Evolutionary conservation across 805 yeast species (phyloP).

Genomic region (Sungouiella thailandica): DNA sequence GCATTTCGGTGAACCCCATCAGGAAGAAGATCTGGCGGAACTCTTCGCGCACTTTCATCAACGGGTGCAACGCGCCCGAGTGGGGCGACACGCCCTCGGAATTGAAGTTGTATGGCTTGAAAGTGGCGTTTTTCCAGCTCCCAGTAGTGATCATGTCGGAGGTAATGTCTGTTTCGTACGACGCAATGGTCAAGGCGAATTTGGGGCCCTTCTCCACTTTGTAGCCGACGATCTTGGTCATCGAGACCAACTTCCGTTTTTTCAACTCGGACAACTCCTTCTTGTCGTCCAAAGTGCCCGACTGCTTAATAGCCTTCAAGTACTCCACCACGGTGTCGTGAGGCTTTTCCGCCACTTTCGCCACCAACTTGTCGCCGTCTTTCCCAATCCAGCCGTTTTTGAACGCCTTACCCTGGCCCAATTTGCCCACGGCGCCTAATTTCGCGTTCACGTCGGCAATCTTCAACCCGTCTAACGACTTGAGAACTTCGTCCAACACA

Average conservation of each 20-base stretch:
- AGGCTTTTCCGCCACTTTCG: conserved; percentile 54
- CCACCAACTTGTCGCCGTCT: conserved; percentile 72
- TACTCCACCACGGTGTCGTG: conserved; percentile 63
- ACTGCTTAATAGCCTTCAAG: conserved; percentile 50
- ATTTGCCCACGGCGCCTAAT: conserved; percentile 78
- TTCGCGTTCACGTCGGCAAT: conserved; percentile 68
- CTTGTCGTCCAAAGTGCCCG: conserved; percentile 54
- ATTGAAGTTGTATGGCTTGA: conserved; percentile 94
- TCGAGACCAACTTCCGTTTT: conserved; percentile 81
- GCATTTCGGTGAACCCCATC: conserved; percentile 99
- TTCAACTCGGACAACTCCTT: conserved; percentile 80
- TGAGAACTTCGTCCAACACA: conserved; percentile 67
- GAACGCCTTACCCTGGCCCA: conserved; percentile 97
- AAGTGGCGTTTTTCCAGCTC: conserved; percentile 74
- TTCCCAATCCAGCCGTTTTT: conserved; percentile 95
- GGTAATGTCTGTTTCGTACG: conserved; percentile 89
- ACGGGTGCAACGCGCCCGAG: conserved; percentile 94
- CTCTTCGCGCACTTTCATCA: conserved; percentile 94
- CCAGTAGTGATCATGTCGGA: conserved; percentile 85
- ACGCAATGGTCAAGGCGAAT: conserved; percentile 74
- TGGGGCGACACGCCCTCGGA: conserved; percentile 86
- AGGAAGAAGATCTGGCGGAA: conserved; percentile 96
- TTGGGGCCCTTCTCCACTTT: conserved; percentile 74
- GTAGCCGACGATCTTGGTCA: conserved; percentile 72
- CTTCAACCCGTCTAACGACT: conserved; percentile 73